A percentile compares a stretch with the other conserved stretches of the same genome.
These are phyloP conservation scores for Willaertia magna DNA, from an alignment of 208 protist species.

Conservation along the genomic window DNA sequence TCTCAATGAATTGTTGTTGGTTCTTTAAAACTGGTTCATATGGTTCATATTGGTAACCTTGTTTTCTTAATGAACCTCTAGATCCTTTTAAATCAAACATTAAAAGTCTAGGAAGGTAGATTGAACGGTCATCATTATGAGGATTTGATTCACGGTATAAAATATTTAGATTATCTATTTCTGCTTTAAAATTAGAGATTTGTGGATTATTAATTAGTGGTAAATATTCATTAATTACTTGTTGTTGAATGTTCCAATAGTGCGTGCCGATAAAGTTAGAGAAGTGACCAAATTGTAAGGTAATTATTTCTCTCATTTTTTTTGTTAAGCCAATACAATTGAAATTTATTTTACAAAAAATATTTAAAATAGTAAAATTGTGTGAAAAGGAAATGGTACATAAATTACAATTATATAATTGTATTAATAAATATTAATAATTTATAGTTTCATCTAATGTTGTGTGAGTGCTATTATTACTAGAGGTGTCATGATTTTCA, in stretches of 20 bases:
- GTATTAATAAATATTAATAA: too few relatives aligned
- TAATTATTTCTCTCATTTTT: constrained; percentile 1
- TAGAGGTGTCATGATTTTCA: too few relatives aligned
- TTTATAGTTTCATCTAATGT: too few relatives aligned
- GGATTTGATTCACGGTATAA: background rate
- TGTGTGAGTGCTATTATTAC: too few relatives aligned
- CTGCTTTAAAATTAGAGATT: background rate
- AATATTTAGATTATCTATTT: background rate
- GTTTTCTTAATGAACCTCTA: background rate
- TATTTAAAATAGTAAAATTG: too few relatives aligned
- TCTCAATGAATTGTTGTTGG: background rate
- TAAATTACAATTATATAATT: too few relatives aligned
- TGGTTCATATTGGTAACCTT: background rate
- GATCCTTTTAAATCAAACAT: background rate
- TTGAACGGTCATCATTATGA: background rate
- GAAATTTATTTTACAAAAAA: too few relatives aligned
- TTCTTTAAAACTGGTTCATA: background rate
- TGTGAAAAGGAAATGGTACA: too few relatives aligned
- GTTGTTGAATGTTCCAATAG: background rate
- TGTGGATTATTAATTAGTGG: background rate
- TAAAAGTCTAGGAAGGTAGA: background rate
- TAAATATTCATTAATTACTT: background rate
- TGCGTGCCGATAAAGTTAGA: background rate
- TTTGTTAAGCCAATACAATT: too few relatives aligned
- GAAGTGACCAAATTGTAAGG: background rate